Base-by-base conservation (phyloP, 202 grass and related monocot genomes). In the Musa balbisiana region DNA sequence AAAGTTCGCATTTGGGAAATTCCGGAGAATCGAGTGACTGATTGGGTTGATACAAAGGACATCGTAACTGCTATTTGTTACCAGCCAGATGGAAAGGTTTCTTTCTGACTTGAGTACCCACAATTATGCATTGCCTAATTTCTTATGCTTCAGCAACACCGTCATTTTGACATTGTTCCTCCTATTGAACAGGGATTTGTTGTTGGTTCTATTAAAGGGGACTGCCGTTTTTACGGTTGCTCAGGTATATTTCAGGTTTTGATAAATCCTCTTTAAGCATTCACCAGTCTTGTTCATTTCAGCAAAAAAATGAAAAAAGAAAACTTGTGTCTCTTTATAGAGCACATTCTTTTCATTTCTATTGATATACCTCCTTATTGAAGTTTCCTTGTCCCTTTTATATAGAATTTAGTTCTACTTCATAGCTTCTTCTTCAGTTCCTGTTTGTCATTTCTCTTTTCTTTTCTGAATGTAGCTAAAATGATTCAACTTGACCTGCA, bases 1-100 rank as follows among this genome's bases (percentile, higher is more conserved):
- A 94, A 92, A 90, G 87, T 90, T 69, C 88, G 95, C 27, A 85
- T 92, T 76, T 99, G 95, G 95, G 81, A 79, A 84, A 73, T 86
- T 78, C 69, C 83, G 69, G 85, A 92, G 8, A 90, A 75, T 69
- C 81, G 89, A 8, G 95, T 99, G 55, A 77, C 81, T 80, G 87
- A 99, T 69, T 99, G 95, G 95, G 80, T 82, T 76, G 95, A 99
- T 74, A 75, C 84, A 3, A 80, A 89, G 73, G 81, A 92, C 74
- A 88, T 99, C 63, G 78, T 99, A 62, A 92, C 89, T 51, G 85
- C 91, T 80, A 70, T 99, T 43, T 90, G 73, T 75, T 94, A 92
- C 64, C 87, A 78, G 79, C 80, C 83, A 71, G 89, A 99, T 87
- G 88, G 87, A 79, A 94, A 92, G 91, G 95, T 92, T 75, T 80